Conservation (phyloP, 768 basidiomycete genomes). For the Phanerochaete sordida region DNA sequence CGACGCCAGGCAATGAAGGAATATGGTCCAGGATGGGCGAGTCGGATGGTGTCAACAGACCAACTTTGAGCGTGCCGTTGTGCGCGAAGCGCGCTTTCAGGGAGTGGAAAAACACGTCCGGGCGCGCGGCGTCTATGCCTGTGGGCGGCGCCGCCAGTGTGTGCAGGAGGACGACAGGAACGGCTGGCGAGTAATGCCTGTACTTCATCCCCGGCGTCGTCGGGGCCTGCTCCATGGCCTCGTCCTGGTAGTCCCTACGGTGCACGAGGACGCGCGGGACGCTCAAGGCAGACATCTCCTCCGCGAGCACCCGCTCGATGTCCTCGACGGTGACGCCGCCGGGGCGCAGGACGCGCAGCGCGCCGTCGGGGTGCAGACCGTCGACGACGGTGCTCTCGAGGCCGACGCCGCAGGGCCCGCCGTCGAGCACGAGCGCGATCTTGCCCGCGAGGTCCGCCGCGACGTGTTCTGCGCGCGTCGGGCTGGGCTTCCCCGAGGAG, state of each 20-base stretch:
- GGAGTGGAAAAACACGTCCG: conserved; percentile 40
- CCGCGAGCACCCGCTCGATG: conserved; percentile 56
- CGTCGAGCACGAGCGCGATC: conserved; percentile 80
- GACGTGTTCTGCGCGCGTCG: conserved; percentile 88
- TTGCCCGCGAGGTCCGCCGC: conserved; percentile 71
- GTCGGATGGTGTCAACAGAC: conserved; percentile 65
- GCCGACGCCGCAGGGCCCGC: conserved; percentile 87
- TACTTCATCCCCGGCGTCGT: conserved; percentile 99
- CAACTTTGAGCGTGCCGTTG: conserved; percentile 44
- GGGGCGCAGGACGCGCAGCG: conserved; percentile 80
- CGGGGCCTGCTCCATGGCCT: conserved; percentile 69
- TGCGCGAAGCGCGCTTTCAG: conserved; percentile 28
- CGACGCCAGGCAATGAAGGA: conserved; percentile 29
- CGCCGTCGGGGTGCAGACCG: conserved; percentile 71
- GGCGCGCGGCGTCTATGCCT: conserved; percentile 27
- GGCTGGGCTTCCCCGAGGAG: conserved; percentile 90
- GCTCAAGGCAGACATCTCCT: conserved; percentile 32
- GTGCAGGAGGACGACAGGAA: conserved; percentile 77
- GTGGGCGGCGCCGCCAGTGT: conserved; percentile 42
- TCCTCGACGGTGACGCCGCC: conserved; percentile 93
- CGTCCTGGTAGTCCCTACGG: conserved; percentile 70
- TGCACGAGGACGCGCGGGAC: conserved; percentile 69
- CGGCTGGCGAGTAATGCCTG: conserved; percentile 89
- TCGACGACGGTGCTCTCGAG: conserved; percentile 96
- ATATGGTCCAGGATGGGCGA: conserved; percentile 35